Conservation (phyloP, 371 early-diverging fungal species). For the Mucor saturninus region DNA sequence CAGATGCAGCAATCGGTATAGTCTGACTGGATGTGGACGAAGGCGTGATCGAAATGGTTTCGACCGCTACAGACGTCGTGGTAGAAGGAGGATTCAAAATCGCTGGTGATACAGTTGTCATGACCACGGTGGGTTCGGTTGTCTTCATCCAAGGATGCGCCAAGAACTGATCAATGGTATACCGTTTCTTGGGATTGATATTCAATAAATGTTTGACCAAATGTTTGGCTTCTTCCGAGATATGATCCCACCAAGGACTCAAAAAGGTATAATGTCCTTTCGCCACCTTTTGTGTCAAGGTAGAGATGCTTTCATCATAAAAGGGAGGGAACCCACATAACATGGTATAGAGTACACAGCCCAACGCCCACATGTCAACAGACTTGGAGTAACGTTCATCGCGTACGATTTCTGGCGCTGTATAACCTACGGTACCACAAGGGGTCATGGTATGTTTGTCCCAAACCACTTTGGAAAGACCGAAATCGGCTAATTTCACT, state of each 20-base stretch:
- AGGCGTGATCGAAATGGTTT: conserved; percentile 27
- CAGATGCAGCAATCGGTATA: conserved; percentile 4
- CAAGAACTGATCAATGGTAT: conserved; percentile 80
- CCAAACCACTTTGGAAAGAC: conserved; percentile 83
- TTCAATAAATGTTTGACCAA: conserved; percentile 82
- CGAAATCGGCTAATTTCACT: conserved; percentile 89
- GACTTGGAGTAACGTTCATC: conserved; percentile 82
- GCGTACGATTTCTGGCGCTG: conserved; percentile 90
- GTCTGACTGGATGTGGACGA: conserved; percentile 5
- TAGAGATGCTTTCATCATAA: conserved; percentile 80
- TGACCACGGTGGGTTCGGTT: background rate
- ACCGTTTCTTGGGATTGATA: conserved; percentile 83
- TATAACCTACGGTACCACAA: conserved; percentile 91
- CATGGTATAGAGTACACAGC: conserved; percentile 90
- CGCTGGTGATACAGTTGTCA: conserved; percentile 15
- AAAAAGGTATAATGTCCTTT: conserved; percentile 77
- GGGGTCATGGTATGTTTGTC: conserved; percentile 85
- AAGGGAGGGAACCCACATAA: conserved; percentile 93
- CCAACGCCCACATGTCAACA: conserved; percentile 95
- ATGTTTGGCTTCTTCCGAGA: conserved; percentile 76
- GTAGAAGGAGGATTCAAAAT: conserved; percentile 28
- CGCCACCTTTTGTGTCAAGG: conserved; percentile 78
- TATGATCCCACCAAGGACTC: conserved; percentile 91
- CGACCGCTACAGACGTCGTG: conserved; percentile 31
- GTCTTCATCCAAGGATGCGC: conserved; percentile 31